Percentiles rank a stretch among this genome's conserved stretches.
Evolutionary conservation across 1,139 yeast genomes (phyloP).

Genomic region (Yamadazyma atmosphaerica): DNA sequence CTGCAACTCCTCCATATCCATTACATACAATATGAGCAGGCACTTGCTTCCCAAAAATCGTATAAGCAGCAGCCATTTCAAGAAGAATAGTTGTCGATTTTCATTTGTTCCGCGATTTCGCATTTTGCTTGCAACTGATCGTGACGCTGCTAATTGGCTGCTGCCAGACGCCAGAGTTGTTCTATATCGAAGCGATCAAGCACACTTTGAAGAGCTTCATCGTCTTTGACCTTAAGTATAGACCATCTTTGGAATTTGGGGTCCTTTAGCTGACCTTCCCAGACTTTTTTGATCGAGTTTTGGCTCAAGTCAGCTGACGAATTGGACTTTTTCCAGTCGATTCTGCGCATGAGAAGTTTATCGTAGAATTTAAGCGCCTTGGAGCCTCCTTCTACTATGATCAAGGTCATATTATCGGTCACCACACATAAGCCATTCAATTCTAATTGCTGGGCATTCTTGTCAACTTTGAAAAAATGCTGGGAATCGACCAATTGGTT

Average conservation of each 20-base stretch:
- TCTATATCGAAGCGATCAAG: conserved; percentile 52
- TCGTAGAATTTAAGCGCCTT: conserved; percentile 62
- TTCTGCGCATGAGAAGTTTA: conserved; percentile 59
- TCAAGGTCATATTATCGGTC: conserved; percentile 50
- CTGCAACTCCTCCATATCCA: too few species aligned
- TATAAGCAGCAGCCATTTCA: conserved; percentile 77
- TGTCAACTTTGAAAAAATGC: conserved; percentile 71
- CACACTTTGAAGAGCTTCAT: conserved; percentile 55
- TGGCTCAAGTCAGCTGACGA: conserved; percentile 35
- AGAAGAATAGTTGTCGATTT: background rate
- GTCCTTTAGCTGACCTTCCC: conserved; percentile 76
- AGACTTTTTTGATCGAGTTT: conserved; percentile 57
- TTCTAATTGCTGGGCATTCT: conserved; percentile 72
- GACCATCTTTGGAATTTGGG: conserved; percentile 69
- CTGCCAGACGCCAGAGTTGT: conserved; percentile 57
- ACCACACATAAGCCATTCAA: conserved; percentile 58
- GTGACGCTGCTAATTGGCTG: background rate
- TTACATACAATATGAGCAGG: conserved; percentile 66
- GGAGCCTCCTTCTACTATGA: conserved; percentile 73
- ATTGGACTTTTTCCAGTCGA: conserved; percentile 63
- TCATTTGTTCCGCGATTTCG: conserved; percentile 2
- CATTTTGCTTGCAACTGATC: background rate
- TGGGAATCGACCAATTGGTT: conserved; percentile 58
- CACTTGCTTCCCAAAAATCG: conserved; percentile 72
- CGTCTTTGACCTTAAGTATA: conserved; percentile 47